Percentiles rank a stretch among this genome's conserved stretches.
These are phyloP conservation scores for Fusarium buharicum DNA, from an alignment of 2,329 filamentous ascomycete species.

Conservation along the genomic window DNA sequence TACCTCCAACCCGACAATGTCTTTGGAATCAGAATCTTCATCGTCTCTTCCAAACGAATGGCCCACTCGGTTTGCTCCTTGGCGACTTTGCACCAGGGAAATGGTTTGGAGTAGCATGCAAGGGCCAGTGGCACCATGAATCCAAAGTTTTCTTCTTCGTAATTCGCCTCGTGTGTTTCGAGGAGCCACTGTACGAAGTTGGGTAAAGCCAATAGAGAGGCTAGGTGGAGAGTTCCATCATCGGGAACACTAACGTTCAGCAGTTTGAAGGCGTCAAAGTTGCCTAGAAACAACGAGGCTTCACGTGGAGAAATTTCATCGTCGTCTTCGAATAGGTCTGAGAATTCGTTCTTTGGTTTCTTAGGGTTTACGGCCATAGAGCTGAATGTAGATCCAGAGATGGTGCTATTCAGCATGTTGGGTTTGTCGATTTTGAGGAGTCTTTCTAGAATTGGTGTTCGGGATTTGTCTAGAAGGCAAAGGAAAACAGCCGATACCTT, in stretches of 20 bases:
- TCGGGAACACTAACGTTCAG: neutral
- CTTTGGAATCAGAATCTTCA: slow-evolving; percentile 11
- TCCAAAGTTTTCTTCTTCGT: slow-evolving; percentile 20
- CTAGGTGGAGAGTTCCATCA: slow-evolving; percentile 22
- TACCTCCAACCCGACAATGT: slow-evolving; percentile 11
- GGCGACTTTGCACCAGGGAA: slow-evolving; percentile 22
- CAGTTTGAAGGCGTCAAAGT: slow-evolving; percentile 12
- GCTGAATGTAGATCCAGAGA: slow-evolving; percentile 23
- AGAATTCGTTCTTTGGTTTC: slow-evolving; percentile 13
- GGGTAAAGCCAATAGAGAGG: slow-evolving; percentile 8
- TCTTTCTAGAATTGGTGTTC: slow-evolving; percentile 1
- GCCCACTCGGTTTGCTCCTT: slow-evolving; percentile 15
- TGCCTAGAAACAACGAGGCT: slow-evolving; percentile 15
- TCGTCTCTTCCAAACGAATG: slow-evolving; percentile 10
- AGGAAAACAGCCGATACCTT: slow-evolving; percentile 17
- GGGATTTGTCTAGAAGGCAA: slow-evolving; percentile 3
- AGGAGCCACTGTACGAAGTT: slow-evolving; percentile 21
- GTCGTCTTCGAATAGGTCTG: slow-evolving; percentile 19
- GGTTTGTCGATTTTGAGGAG: neutral
- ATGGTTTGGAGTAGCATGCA: slow-evolving; percentile 9
- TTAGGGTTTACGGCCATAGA: slow-evolving; percentile 1
- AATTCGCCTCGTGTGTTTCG: slow-evolving; percentile 15
- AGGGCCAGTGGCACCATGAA: slow-evolving; percentile 22
- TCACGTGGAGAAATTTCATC: slow-evolving; percentile 18
- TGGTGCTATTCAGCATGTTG: neutral